These are phyloP conservation scores for Colletotrichum echinochloae DNA, from an alignment of 2,329 filamentous ascomycete genomes.

Conservation along the genomic window DNA sequence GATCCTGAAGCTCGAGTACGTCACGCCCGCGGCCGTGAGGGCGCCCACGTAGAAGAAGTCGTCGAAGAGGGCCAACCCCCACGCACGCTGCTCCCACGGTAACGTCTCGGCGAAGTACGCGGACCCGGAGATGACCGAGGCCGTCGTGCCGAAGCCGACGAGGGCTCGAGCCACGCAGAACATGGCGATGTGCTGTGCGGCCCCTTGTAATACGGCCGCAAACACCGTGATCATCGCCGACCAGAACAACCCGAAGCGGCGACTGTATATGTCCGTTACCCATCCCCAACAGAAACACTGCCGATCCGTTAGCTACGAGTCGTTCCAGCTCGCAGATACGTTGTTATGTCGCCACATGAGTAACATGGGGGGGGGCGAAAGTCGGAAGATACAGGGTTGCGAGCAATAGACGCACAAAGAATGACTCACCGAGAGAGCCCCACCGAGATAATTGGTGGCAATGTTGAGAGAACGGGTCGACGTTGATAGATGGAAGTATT, in stretches of 20 bases:
- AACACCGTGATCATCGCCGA: constrained; percentile 20
- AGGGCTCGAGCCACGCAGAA: constrained; percentile 15
- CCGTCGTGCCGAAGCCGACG: constrained; percentile 12
- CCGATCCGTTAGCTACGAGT: neutral
- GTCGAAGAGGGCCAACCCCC: constrained; percentile 14
- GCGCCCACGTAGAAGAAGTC: constrained; percentile 24
- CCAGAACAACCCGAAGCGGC: constrained; percentile 10
- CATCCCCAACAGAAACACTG: constrained; percentile 20
- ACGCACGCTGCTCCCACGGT: constrained; percentile 11
- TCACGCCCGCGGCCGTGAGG: constrained; percentile 12
- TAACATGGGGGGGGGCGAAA: neutral
- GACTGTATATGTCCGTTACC: constrained; percentile 12
- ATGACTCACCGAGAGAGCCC: constrained; percentile 13
- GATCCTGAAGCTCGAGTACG: constrained; percentile 10
- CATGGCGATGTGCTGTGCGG: constrained; percentile 24
- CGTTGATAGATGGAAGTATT: constrained; percentile 16
- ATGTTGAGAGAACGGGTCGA: constrained; percentile 21
- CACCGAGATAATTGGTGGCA: constrained; percentile 16
- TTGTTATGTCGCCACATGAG: too few species aligned
- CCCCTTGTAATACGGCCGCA: constrained; percentile 6
- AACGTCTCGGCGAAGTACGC: constrained; percentile 20
- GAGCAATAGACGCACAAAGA: neutral
- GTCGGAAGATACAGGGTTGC: too few species aligned
- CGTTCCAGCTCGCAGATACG: neutral
- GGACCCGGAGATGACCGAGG: constrained; percentile 16